Conservation (phyloP, 768 basidiomycete species). For the Dioszegia aurantiaca region DNA sequence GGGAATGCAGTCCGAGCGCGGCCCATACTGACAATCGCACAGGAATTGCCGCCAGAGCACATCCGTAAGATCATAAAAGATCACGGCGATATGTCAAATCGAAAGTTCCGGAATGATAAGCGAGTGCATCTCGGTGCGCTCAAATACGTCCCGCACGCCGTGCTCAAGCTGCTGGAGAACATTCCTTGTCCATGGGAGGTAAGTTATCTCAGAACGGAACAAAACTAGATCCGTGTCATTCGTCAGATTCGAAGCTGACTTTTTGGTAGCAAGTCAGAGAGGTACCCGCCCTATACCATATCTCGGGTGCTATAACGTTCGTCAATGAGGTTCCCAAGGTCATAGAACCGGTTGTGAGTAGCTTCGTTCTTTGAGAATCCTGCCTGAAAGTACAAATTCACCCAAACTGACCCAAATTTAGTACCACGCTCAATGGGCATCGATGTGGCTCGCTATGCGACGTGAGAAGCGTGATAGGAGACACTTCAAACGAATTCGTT, state of each 20-base stretch:
- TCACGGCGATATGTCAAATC: slow-evolving; percentile 98
- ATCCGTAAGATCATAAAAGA: slow-evolving; percentile 99
- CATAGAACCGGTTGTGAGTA: slow-evolving; percentile 76
- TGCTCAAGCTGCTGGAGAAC: slow-evolving; percentile 98
- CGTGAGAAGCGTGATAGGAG: slow-evolving; percentile 96
- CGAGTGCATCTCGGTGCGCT: slow-evolving; percentile 97
- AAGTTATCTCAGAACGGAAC: slow-evolving; percentile 18
- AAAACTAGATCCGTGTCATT: too few relatives aligned
- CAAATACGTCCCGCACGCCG: slow-evolving; percentile 93
- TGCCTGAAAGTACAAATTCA: too few relatives aligned
- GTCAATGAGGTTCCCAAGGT: slow-evolving; percentile 97
- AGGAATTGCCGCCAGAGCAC: slow-evolving; percentile 96
- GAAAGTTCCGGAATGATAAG: slow-evolving; percentile 99
- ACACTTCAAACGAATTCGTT: slow-evolving; percentile 99
- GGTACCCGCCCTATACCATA: slow-evolving; percentile 96
- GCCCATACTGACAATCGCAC: neutral
- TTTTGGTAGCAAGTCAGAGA: slow-evolving; percentile 79
- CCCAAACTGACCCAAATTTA: slow-evolving; percentile 16
- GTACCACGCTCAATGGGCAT: slow-evolving; percentile 98
- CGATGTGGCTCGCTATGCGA: slow-evolving; percentile 99
- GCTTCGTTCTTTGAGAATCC: neutral
- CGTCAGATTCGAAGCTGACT: slow-evolving; percentile 2
- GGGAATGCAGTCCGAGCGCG: too few relatives aligned
- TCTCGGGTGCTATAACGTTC: slow-evolving; percentile 98
- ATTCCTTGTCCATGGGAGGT: slow-evolving; percentile 92